These are phyloP conservation scores for Prorocentrum cordatum DNA, from an alignment of 169 alveolate species.

Conservation along the genomic window DNA sequence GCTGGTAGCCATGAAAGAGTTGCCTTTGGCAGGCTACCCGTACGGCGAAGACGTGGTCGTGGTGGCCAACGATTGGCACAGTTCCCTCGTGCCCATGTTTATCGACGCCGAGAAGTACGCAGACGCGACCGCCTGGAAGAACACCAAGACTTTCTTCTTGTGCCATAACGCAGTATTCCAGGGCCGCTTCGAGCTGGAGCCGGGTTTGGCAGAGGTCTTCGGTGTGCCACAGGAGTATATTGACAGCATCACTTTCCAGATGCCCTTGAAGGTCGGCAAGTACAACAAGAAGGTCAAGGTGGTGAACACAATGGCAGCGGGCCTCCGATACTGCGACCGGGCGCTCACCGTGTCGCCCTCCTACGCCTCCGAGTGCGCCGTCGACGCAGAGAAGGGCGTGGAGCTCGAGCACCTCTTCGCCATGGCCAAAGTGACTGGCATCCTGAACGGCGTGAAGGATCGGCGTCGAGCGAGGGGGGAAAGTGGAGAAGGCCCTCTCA, in stretches of 20 bases:
- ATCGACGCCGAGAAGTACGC: slow-evolving; percentile 13
- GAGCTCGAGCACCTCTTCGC: slow-evolving; percentile 12
- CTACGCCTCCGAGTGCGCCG: slow-evolving; percentile 32
- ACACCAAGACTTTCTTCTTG: slow-evolving; percentile 41
- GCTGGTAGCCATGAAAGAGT: slow-evolving; percentile 6
- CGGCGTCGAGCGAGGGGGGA: too few relatives aligned
- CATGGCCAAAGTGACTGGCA: slow-evolving; percentile 18
- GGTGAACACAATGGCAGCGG: slow-evolving; percentile 55
- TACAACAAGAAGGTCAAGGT: slow-evolving; percentile 28
- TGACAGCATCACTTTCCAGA: slow-evolving; percentile 58
- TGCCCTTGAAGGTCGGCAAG: slow-evolving; percentile 27
- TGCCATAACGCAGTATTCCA: slow-evolving; percentile 69
- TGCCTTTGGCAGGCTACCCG: slow-evolving; percentile 27
- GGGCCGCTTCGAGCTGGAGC: slow-evolving; percentile 53
- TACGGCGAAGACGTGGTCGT: slow-evolving; percentile 57
- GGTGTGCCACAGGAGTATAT: slow-evolving; percentile 27
- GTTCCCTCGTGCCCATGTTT: slow-evolving; percentile 44
- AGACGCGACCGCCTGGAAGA: slow-evolving; percentile 15
- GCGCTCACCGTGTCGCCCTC: slow-evolving; percentile 31
- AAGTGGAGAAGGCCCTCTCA: too few relatives aligned
- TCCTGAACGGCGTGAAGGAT: slow-evolving; percentile 63
- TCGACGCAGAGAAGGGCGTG: slow-evolving; percentile 15
- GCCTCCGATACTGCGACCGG: slow-evolving; percentile 8
- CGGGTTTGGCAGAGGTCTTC: slow-evolving; percentile 15
- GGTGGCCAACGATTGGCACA: slow-evolving; percentile 64